A percentile compares a stretch with the other conserved stretches of the same genome.
These are phyloP conservation scores for Sclerotinia spermophila DNA, from an alignment of 2,329 filamentous ascomycete species.

Conservation along the genomic window DNA sequence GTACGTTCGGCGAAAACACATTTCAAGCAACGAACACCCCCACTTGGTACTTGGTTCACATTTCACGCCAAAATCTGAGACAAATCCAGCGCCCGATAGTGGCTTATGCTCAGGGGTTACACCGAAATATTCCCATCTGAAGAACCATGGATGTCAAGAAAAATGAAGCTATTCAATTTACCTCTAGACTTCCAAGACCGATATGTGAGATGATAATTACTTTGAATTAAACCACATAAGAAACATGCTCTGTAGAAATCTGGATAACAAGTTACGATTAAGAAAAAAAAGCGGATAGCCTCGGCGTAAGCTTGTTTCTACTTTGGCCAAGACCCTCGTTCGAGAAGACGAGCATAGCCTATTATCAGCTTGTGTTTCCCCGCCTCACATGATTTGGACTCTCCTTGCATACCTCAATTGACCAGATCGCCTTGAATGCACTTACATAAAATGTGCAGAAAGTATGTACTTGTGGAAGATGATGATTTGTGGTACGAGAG, in stretches of 20 bases:
- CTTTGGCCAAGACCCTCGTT: slow-evolving; percentile 1
- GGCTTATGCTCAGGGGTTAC: background rate
- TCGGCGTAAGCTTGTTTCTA: slow-evolving; percentile 2
- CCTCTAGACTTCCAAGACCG: background rate
- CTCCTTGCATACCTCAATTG: background rate
- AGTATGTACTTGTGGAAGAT: background rate
- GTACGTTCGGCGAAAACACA: background rate
- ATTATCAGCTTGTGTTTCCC: background rate
- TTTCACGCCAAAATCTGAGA: background rate
- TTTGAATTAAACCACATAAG: background rate
- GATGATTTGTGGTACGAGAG: background rate
- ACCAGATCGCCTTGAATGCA: background rate
- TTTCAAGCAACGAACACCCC: background rate
- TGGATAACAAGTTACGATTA: background rate
- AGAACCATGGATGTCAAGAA: background rate
- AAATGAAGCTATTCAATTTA: background rate
- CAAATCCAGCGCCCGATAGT: background rate
- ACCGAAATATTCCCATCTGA: background rate
- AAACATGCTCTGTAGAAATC: background rate
- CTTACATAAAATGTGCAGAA: background rate
- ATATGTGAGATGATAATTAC: background rate
- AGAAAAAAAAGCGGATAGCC: background rate
- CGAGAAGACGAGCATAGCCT: background rate
- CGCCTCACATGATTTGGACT: background rate
- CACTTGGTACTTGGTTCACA: background rate